Evolutionary conservation across 176 grass and related monocot genomes (phyloP).

Genomic region (Oryza brachyantha): DNA sequence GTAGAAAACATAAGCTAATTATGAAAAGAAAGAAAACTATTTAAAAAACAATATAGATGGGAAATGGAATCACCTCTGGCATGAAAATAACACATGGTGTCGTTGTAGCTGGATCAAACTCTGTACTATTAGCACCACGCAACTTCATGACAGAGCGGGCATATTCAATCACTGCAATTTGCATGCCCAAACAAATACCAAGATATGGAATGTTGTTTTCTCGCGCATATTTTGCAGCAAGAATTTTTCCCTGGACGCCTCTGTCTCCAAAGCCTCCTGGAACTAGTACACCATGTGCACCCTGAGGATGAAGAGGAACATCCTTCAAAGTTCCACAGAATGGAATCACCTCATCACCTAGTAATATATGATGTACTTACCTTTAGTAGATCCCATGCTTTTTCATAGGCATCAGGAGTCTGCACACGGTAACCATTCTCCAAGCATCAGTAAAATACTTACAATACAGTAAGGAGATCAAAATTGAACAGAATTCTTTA

Average conservation of each 20-base stretch:
- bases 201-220: constrained; percentile 83
- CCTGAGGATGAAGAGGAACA: constrained; percentile 35
- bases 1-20: neutral
- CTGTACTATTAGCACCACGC: constrained; percentile 72
- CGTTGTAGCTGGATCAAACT: constrained; percentile 66
- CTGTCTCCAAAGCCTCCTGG: constrained; percentile 95
- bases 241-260: constrained; percentile 92
- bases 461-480: neutral
- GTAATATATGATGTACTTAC: constrained; percentile 40
- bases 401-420: constrained; percentile 67
- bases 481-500: constrained; percentile 15
- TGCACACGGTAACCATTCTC: constrained; percentile 38
- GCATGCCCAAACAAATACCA: constrained; percentile 96
- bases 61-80: constrained; percentile 70
- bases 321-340: constrained; percentile 16
- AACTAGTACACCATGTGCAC: constrained; percentile 81
- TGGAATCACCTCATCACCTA: neutral
- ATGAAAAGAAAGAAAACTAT: neutral
- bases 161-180: constrained; percentile 92
- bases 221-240: constrained; percentile 84
- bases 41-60: neutral
- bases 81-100: constrained; percentile 82
- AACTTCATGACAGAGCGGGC: constrained; percentile 84
- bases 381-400: constrained; percentile 82
- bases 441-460: constrained; percentile 19